phyloP scores from a whole-genome alignment of 176 grass and related monocot genomes.

The Poa annua region DNA sequence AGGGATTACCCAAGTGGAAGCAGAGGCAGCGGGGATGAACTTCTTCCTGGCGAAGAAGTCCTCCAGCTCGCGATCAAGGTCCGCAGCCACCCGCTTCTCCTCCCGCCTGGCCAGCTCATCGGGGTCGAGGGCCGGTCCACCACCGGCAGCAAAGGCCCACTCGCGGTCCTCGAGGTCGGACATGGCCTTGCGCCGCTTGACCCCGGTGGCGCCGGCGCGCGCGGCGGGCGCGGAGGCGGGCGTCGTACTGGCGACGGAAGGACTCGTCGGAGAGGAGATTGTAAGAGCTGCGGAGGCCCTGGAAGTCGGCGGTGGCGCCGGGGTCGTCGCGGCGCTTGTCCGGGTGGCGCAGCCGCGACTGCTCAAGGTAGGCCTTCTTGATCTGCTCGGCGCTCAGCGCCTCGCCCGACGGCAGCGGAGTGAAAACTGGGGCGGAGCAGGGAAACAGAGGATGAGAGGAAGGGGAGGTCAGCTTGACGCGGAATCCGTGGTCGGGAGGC shows the following conservation, averaged over 20 bases:
- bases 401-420: slow-evolving; percentile 59
- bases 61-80: slow-evolving; percentile 58
- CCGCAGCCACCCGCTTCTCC: slow-evolving; percentile 45
- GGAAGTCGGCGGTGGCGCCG: slow-evolving; percentile 84
- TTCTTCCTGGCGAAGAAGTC: slow-evolving; percentile 38
- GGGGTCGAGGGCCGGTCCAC: slow-evolving; percentile 18
- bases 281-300: slow-evolving; percentile 67
- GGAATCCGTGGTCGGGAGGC: no score
- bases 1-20: slow-evolving; percentile 49
- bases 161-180: slow-evolving; percentile 84
- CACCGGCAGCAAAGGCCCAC: slow-evolving; percentile 40
- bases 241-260: slow-evolving; percentile 71
- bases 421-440: no score
- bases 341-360: slow-evolving; percentile 67
- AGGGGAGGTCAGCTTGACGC: no score
- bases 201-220: slow-evolving; percentile 47
- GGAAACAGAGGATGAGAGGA: no score
- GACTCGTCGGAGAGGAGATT: slow-evolving; percentile 68
- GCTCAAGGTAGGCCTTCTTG: slow-evolving; percentile 69
- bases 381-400: slow-evolving; percentile 64
- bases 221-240: slow-evolving; percentile 56
- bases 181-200: slow-evolving; percentile 69
- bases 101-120: slow-evolving; percentile 46
- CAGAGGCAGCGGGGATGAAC: background rate
- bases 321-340: slow-evolving; percentile 80